These are phyloP conservation scores for Xerocomellus chrysenteron DNA, from an alignment of 768 basidiomycete genomes.

Conservation along the genomic window DNA sequence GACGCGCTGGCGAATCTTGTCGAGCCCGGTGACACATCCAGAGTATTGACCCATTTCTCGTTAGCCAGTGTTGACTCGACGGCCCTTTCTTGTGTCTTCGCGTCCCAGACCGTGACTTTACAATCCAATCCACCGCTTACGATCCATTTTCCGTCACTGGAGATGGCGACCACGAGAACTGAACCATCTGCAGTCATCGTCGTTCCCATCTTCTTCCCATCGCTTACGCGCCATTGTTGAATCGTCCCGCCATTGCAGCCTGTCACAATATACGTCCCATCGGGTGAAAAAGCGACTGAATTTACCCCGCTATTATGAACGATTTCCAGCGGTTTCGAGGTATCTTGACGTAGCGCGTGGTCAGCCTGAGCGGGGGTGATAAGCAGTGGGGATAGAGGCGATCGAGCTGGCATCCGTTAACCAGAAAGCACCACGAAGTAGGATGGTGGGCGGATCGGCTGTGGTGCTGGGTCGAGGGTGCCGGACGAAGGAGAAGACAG, in stretches of 20 bases:
- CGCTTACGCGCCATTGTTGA: slow-evolving; percentile 10
- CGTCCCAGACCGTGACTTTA: slow-evolving; percentile 13
- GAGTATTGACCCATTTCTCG: slow-evolving; percentile 4
- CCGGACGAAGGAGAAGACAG: not conserved
- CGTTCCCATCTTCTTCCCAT: slow-evolving; percentile 8
- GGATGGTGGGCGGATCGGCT: not conserved
- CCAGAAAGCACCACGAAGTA: not conserved
- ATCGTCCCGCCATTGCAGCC: slow-evolving; percentile 13
- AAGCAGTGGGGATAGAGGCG: too few relatives aligned
- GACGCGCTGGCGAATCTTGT: slow-evolving; percentile 16
- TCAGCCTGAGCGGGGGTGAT: not conserved
- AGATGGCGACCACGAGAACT: slow-evolving; percentile 10
- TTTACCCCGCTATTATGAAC: slow-evolving; percentile 1
- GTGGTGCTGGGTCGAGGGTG: not conserved
- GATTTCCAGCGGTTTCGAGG: slow-evolving; percentile 9
- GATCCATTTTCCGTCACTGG: slow-evolving; percentile 17
- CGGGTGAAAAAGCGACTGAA: slow-evolving; percentile 15
- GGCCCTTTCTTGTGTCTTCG: not conserved
- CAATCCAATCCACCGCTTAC: slow-evolving; percentile 11
- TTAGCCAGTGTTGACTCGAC: not conserved
- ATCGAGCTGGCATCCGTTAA: slow-evolving; percentile 1
- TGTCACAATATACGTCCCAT: slow-evolving; percentile 9
- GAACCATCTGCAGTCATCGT: slow-evolving; percentile 8
- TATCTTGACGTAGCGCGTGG: not conserved
- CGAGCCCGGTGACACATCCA: slow-evolving; percentile 18